Evolutionary conservation across 768 basidiomycete species (phyloP).

Genomic region (Tulasnella sp.): DNA sequence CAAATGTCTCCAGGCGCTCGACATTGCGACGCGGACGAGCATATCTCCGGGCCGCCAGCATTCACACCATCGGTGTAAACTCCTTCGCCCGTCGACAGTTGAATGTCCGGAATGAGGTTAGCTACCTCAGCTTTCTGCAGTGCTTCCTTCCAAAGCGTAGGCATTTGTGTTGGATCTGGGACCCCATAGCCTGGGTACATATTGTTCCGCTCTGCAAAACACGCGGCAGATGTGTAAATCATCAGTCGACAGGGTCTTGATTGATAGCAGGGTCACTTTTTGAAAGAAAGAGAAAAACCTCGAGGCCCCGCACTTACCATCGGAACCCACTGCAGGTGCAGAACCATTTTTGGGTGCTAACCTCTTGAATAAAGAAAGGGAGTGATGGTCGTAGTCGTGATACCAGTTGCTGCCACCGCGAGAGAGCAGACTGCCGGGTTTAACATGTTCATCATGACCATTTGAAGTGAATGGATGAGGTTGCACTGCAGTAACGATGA

Average conservation of each 20-base stretch:
- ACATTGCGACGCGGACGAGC: slow-evolving; percentile 71
- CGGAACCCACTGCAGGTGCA: slow-evolving; percentile 41
- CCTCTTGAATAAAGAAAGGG: slow-evolving; percentile 53
- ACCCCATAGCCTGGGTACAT: slow-evolving; percentile 20
- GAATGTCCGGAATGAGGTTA: slow-evolving; percentile 64
- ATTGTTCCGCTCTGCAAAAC: slow-evolving; percentile 53
- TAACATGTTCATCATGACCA: no score
- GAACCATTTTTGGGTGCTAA: slow-evolving; percentile 26
- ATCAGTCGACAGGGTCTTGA: no score
- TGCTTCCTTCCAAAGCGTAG: slow-evolving; percentile 61
- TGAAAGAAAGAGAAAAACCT: background rate
- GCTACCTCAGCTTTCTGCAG: slow-evolving; percentile 53
- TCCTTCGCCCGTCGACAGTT: slow-evolving; percentile 35
- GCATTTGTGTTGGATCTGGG: slow-evolving; percentile 44
- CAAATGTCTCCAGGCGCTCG: slow-evolving; percentile 49
- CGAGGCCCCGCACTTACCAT: slow-evolving; percentile 33
- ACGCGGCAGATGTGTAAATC: slow-evolving; percentile 30
- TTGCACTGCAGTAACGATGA: no score
- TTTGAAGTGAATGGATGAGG: no score
- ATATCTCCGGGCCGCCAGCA: slow-evolving; percentile 42
- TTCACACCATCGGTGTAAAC: slow-evolving; percentile 24
- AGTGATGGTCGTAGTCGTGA: slow-evolving; percentile 50
- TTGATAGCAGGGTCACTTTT: background rate
- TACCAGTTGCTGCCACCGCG: slow-evolving; percentile 37
- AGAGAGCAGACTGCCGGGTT: no score